A percentile compares a stretch with the other conserved stretches of the same genome.
Evolutionary conservation across 1,139 yeast genomes (phyloP).

Genomic region (Blastobotrys proliferans): DNA sequence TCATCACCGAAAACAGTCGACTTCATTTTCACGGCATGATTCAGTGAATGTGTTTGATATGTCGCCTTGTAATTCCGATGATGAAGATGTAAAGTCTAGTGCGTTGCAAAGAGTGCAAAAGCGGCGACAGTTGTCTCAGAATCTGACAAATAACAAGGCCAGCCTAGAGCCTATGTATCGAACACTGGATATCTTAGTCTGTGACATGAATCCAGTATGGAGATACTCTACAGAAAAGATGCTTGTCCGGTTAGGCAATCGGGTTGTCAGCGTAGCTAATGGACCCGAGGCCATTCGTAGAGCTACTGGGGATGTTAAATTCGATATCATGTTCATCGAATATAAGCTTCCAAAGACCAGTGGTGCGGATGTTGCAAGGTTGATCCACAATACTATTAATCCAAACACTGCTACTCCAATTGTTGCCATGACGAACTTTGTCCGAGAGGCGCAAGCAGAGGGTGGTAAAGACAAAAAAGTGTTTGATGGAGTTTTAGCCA

Average conservation of each 20-base stretch:
- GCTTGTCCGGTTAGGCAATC: conserved; percentile 70
- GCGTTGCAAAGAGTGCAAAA: conserved; percentile 53
- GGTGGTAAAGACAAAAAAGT: conserved; percentile 31
- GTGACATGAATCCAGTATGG: conserved; percentile 85
- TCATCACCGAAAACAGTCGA: conserved; percentile 22
- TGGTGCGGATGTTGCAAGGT: conserved; percentile 71
- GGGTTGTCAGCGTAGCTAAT: conserved; percentile 70
- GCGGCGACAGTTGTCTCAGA: conserved; percentile 51
- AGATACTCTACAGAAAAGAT: conserved; percentile 63
- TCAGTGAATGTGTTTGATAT: conserved; percentile 39
- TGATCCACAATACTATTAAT: conserved; percentile 73
- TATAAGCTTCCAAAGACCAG: conserved; percentile 57
- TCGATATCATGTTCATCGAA: conserved; percentile 80
- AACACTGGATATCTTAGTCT: conserved; percentile 63
- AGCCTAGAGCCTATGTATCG: conserved; percentile 27
- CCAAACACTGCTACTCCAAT: conserved; percentile 74
- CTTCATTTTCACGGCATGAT: background rate
- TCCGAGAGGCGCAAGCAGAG: conserved; percentile 55
- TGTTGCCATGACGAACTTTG: conserved; percentile 70
- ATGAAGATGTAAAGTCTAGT: conserved; percentile 53
- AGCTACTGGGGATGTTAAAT: conserved; percentile 78
- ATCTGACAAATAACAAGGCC: conserved; percentile 25
- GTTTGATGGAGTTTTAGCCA: conserved; percentile 70
- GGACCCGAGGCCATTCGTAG: conserved; percentile 82
- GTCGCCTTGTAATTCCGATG: conserved; percentile 68